Evolutionary conservation across 2,329 filamentous ascomycete genomes (phyloP).

Genomic region (Colletotrichum noveboracense): DNA sequence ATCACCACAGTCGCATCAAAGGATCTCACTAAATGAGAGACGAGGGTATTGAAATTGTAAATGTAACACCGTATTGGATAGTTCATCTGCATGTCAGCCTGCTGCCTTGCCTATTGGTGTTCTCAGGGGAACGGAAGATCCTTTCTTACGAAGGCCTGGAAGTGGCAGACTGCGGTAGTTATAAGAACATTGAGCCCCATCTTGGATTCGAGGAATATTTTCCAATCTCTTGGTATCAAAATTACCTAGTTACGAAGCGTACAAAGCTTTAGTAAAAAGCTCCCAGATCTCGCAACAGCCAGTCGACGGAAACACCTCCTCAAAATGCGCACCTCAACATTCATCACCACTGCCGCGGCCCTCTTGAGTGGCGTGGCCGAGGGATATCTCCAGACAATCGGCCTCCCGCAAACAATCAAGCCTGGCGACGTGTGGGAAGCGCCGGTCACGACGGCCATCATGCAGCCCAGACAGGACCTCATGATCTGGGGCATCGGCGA

Average conservation of each 20-base stretch:
- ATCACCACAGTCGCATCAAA: not conserved
- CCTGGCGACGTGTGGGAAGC: not conserved
- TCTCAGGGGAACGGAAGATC: not conserved
- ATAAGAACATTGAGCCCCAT: not conserved
- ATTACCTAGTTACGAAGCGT: fast-evolving
- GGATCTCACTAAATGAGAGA: not conserved
- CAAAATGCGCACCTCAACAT: not conserved
- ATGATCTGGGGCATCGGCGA: not conserved
- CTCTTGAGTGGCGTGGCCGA: not conserved
- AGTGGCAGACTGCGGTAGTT: not conserved
- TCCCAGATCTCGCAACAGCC: too few species aligned
- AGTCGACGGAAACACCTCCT: not conserved
- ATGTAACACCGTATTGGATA: not conserved
- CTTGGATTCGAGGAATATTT: fast-evolving
- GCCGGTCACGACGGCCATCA: not conserved
- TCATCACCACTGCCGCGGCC: not conserved
- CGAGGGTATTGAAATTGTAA: not conserved
- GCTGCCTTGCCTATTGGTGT: not conserved
- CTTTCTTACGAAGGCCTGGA: not conserved
- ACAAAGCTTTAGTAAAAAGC: too few species aligned
- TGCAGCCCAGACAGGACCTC: not conserved
- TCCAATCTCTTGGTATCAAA: fast-evolving
- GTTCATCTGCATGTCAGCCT: not conserved
- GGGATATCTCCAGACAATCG: not conserved
- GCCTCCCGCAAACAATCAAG: not conserved